Base-by-base conservation (phyloP, 306 rosid species). In the Morella rubra region DNA sequence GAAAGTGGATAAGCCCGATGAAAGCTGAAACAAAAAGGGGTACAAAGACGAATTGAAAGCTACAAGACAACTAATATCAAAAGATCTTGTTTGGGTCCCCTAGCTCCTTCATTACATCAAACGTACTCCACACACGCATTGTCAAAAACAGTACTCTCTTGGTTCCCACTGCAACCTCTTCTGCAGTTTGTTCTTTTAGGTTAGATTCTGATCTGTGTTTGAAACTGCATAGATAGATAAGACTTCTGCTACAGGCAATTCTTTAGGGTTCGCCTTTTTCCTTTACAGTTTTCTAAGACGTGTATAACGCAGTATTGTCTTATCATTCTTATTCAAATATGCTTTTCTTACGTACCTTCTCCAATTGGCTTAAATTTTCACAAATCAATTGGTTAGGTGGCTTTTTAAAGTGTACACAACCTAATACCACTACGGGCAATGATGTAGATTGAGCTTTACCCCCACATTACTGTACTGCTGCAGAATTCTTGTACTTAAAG, bases 401-500 rank as follows among this genome's bases (percentile, higher is more conserved):
- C 64, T 55, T 60, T 40, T 61, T 42, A 20, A 16, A 76, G 41
- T 32, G 5, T 37, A 18, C 55, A 55, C 8, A 75, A 82, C 86
- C 81, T 82, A 82, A 77, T 77, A 44, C 86, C 79, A 76, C 82
- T 73, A 73, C 16, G 50, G 27, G 18, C 20, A 79, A 45, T 52
- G 53, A 78, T 61, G 62, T 46, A 4, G 73, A 83, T 58, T 76
- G 74, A 72, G 65, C 72, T 0, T 49, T 52, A 55, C 77, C 85
- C 69, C 53, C 11, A 9, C 10, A 19, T 62, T 19, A 32, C 55
- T 62, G 22, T 19, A 59, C 41, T 20, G 62, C 64, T 58, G 64
- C 27, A 9, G 53, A 4, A 49, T 4, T 22, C 16, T 4, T 59
- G 22, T 20, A 59, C 32, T 59, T 59, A 11, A 24, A 24, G 65